These are phyloP conservation scores for Pleurotus sapidus DNA, from an alignment of 768 basidiomycete species.

Conservation along the genomic window DNA sequence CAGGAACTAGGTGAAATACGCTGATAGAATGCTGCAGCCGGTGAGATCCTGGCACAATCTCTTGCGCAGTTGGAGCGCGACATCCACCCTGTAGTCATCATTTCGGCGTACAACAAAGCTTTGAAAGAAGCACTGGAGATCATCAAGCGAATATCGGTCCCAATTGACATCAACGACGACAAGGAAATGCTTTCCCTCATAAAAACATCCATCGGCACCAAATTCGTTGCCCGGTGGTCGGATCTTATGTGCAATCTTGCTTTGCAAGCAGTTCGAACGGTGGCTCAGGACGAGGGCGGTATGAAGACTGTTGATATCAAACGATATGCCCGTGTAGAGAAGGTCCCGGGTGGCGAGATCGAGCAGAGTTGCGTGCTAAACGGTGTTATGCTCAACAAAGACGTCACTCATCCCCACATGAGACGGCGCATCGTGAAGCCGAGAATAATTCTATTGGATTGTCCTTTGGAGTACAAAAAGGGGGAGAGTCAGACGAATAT, in stretches of 20 bases:
- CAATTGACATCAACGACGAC: constrained; percentile 85
- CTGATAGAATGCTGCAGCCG: constrained; percentile 44
- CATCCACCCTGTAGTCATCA: constrained; percentile 99
- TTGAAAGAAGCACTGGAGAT: constrained; percentile 90
- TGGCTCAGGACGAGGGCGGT: constrained; percentile 72
- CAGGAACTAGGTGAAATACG: background rate
- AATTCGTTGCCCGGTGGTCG: constrained; percentile 94
- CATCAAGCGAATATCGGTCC: constrained; percentile 82
- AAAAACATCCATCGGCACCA: constrained; percentile 98
- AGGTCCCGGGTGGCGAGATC: constrained; percentile 96
- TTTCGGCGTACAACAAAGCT: constrained; percentile 96
- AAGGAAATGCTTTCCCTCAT: constrained; percentile 93
- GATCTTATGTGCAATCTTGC: constrained; percentile 98
- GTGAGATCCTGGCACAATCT: constrained; percentile 96
- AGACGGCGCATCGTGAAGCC: constrained; percentile 87
- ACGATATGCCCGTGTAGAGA: constrained; percentile 96
- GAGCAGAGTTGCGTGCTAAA: constrained; percentile 85
- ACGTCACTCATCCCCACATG: constrained; percentile 98
- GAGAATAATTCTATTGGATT: constrained; percentile 86
- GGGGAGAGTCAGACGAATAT: constrained; percentile 98
- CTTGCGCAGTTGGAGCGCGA: constrained; percentile 91
- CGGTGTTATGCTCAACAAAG: constrained; percentile 98
- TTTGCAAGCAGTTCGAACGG: constrained; percentile 86
- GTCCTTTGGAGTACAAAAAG: constrained; percentile 98
- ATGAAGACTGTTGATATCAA: constrained; percentile 95